A percentile compares a stretch with the other conserved stretches of the same genome.
These are phyloP conservation scores for Malus hybrid DNA, from an alignment of 331 rosid genomes.

Conservation along the genomic window DNA sequence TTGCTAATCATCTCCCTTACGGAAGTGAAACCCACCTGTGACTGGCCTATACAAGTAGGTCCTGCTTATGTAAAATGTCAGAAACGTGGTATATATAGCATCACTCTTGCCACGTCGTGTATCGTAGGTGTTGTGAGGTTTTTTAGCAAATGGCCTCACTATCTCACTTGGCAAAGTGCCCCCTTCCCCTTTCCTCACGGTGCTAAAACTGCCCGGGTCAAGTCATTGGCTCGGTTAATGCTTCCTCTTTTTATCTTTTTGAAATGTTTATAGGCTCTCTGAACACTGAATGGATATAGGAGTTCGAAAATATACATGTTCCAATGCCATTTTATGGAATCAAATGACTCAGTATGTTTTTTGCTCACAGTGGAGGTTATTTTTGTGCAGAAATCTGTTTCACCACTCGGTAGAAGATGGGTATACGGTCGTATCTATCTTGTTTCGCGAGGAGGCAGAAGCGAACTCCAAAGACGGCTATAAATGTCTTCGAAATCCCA, in stretches of 20 bases:
- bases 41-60: background rate
- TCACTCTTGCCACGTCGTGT: background rate
- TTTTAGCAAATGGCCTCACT: background rate
- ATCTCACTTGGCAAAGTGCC: background rate
- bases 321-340: background rate
- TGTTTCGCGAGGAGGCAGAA: constrained; percentile 49
- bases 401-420: constrained; percentile 72
- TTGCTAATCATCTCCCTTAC: background rate
- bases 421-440: constrained; percentile 81
- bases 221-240: background rate
- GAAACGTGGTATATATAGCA: background rate
- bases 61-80: background rate
- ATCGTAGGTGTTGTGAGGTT: background rate
- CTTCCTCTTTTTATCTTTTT: background rate
- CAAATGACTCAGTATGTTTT: background rate
- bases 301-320: background rate
- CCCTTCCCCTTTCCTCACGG: background rate
- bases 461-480: constrained; percentile 33
- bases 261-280: background rate
- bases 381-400: constrained; percentile 48
- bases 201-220: background rate
- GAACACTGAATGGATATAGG: background rate
- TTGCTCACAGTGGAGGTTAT: background rate
- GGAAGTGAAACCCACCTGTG: background rate
- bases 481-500: constrained; percentile 12